These are phyloP conservation scores for Gentiana straminea DNA, from an alignment of 257 asterid species.

Conservation along the genomic window DNA sequence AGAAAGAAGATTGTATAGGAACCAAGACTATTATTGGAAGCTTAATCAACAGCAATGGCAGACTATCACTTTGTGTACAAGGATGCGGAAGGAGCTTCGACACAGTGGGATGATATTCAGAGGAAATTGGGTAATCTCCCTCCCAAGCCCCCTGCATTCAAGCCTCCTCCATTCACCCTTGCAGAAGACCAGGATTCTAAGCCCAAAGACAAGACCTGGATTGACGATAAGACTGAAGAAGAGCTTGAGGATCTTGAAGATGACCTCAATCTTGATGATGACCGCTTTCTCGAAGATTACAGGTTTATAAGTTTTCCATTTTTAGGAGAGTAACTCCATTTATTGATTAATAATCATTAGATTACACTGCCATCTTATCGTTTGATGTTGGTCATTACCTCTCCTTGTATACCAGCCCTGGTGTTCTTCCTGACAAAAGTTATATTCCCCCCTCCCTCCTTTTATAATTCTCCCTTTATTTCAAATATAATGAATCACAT, in stretches of 20 bases:
- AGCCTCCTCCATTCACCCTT: constrained; percentile 61
- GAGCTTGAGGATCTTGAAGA: constrained; percentile 94
- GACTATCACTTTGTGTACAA: constrained; percentile 90
- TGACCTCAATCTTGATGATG: constrained; percentile 81
- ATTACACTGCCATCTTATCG: not conserved
- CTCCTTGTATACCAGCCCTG: not conserved
- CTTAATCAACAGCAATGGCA: constrained; percentile 34
- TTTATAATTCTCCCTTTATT: not conserved
- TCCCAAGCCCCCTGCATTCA: constrained; percentile 54
- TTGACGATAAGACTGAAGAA: constrained; percentile 59
- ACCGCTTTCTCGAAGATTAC: constrained; percentile 79
- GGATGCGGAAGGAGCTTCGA: constrained; percentile 85
- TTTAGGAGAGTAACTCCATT: not conserved
- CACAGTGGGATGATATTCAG: constrained; percentile 96
- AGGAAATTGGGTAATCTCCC: constrained; percentile 83
- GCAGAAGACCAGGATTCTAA: constrained; percentile 56
- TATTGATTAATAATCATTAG: not conserved
- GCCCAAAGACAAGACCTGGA: constrained; percentile 67
- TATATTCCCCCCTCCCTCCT: no score
- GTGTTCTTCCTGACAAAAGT: not conserved
- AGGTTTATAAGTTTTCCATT: constrained; percentile 26
- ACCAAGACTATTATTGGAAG: not conserved
- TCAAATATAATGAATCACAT: not conserved
- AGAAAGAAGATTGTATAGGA: not conserved
- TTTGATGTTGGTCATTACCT: not conserved